Evolutionary conservation across 495 filamentous ascomycete species (phyloP).

Genomic region (Penicillium soppii): DNA sequence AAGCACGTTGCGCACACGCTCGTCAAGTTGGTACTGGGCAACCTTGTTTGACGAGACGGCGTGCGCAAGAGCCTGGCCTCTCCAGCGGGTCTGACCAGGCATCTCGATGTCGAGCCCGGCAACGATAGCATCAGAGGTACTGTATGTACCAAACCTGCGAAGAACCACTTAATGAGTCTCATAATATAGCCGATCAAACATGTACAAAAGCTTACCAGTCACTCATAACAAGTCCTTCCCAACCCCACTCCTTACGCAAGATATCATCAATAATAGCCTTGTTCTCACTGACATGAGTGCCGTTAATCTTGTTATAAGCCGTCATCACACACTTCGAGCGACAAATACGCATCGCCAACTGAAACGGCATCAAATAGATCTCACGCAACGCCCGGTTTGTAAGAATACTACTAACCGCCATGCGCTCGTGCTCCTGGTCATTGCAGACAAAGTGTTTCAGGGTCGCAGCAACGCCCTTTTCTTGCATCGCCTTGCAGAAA

Average conservation of each 20-base stretch:
- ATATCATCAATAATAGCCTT: constrained; percentile 60
- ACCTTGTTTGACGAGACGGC: constrained; percentile 61
- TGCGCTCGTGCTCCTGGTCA: constrained; percentile 72
- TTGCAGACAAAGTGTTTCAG: constrained; percentile 85
- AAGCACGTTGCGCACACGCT: constrained; percentile 61
- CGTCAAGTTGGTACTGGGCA: constrained; percentile 56
- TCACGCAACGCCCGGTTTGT: constrained; percentile 72
- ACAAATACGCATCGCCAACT: constrained; percentile 65
- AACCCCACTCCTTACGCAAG: constrained; percentile 70
- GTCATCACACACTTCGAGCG: constrained; percentile 71
- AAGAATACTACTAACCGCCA: constrained; percentile 65
- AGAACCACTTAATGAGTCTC: background rate
- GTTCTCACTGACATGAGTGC: constrained; percentile 67
- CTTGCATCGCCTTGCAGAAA: constrained; percentile 68
- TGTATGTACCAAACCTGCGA: constrained; percentile 61
- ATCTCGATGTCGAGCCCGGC: constrained; percentile 76
- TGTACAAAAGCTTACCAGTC: constrained; percentile 56
- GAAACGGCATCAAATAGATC: constrained; percentile 74
- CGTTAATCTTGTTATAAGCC: constrained; percentile 74
- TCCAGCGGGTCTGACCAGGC: constrained; percentile 67
- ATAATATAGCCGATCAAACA: constrained; percentile 2
- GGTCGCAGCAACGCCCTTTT: constrained; percentile 66
- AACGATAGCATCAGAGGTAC: constrained; percentile 62
- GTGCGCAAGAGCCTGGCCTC: constrained; percentile 59
- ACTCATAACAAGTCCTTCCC: constrained; percentile 66